Evolutionary conservation across 2,329 filamentous ascomycete genomes (phyloP), one percentile per base, ranked within the genome.

Genomic region (Colletotrichum sp.): DNA sequence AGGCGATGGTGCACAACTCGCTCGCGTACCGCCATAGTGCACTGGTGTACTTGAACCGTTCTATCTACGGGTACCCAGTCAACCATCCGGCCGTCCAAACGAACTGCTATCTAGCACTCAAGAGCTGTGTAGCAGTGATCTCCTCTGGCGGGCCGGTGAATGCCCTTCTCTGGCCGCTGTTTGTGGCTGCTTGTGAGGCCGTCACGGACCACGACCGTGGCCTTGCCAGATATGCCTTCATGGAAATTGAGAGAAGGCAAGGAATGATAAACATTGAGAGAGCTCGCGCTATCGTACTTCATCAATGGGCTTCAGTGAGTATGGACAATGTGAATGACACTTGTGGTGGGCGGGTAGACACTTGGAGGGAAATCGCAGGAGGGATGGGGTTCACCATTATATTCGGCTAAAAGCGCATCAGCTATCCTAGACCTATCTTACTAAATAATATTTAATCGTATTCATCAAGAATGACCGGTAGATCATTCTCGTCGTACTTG

Each of bases 211-310:
- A 83, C 10, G 91, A 93, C 79, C 84, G 91, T 18, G 84, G 83
- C 5, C 82, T 91, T 27, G 90, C 91, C 6, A 81, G 85, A 39
- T 83, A 84, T 71, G 85, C 89, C 0, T 93, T 93, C 78, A 80
- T 82, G 8, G 88, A 87, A 10, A 86, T 92, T 18, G 88, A 89
- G 74, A 86, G 84, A 70, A 84, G 91, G 22, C 91, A 93, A 80
- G 91, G 91, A 22, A 93, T 93, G 91, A 88, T 87, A 28, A 93
- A 93, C 79, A 93, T 93, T 70, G 87, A 87, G 75, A 86, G 90
- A 77, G 89, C 91, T 6, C 91, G 91, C 89, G 86, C 86, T 16
- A 89, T 93, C 36, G 88, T 92, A 8, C 86, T 89, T 77, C 91
- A 92, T 80, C 88, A 93, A 16, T 93, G 92, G 90, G 86, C 85